Evolutionary conservation across 192 early-diverging fungal species (phyloP), one percentile per base, ranked within the genome.

Genomic region (Podila minutissima): DNA sequence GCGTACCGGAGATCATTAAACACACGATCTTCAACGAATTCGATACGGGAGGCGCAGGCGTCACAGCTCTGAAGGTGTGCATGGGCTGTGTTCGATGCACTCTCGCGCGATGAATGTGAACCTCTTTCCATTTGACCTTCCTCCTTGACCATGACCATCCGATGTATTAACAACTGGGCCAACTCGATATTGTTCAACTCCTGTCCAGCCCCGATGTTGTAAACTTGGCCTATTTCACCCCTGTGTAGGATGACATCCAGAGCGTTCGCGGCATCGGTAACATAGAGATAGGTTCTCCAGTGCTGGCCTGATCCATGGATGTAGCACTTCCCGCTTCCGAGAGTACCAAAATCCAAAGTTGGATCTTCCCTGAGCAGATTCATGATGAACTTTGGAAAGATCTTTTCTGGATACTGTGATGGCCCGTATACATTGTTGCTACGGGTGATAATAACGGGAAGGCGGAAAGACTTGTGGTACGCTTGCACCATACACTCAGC

Each of bases 371-470:
- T 67, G 22, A 90, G 59, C 26, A 94, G 62, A 63, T 87, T 87
- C 74, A 89, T 92, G 20, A 94, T 91, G 62, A 95, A 94, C 79
- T 94, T 95, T 24, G 94, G 92, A 35, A 92, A 94, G 60, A 95
- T 91, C 82, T 95, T 95, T 75, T 95, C 94, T 33, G 94, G 94
- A 71, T 93, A 95, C 73, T 94, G 93, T 59, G 89, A 87, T 5
- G 93, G 92, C 15, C 94, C 94, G 75, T 92, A 95, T 11, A 95
- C 89, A 73, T 95, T 95, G 82, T 93, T 94, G 69, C 87, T 88
- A 20, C 94, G 88, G 9, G 92, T 94, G 73, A 95, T 94, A 72
- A 95, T 90, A 10, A 91, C 88, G 28, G 94, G 94, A 11, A 94
- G 62, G 1, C 89, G 86, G 71, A 94, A 95, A 2, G 92, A 94